Evolutionary conservation across 2,329 filamentous ascomycete species (phyloP).

Genomic region (Mycosphaerella sp.): DNA sequence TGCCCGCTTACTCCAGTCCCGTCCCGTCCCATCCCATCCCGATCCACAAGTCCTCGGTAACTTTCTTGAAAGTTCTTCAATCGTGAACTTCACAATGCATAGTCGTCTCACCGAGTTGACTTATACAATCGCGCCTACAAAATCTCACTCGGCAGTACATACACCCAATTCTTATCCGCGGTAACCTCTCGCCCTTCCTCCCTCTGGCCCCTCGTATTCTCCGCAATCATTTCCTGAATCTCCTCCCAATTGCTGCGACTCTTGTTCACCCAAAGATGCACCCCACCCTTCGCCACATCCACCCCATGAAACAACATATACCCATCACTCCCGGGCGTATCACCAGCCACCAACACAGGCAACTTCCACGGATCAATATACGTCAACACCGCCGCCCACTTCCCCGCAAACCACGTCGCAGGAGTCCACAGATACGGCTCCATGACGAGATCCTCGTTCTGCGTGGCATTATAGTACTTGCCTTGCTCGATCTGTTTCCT

Average conservation of each 20-base stretch:
- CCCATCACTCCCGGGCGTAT: constrained; percentile 42
- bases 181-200: constrained; percentile 37
- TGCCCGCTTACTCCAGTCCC: too few species aligned
- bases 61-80: too few species aligned
- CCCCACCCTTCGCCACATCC: constrained; percentile 39
- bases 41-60: too few species aligned
- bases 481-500: constrained; percentile 40
- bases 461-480: constrained; percentile 32
- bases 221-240: constrained; percentile 37
- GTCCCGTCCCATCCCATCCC: too few species aligned
- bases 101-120: too few species aligned
- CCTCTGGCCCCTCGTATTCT: constrained; percentile 34
- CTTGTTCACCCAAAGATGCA: constrained; percentile 42
- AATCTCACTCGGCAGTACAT: constrained; percentile 39
- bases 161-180: constrained; percentile 44
- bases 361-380: constrained; percentile 40
- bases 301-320: constrained; percentile 45
- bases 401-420: constrained; percentile 42
- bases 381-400: constrained; percentile 39
- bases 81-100: too few species aligned
- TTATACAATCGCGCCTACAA: too few species aligned
- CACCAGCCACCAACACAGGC: constrained; percentile 41
- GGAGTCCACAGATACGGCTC: constrained; percentile 43
- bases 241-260: constrained; percentile 34
- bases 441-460: constrained; percentile 39